Evolutionary conservation across 495 filamentous ascomycete species (phyloP).

Genomic region (Penicillium flavigenum): DNA sequence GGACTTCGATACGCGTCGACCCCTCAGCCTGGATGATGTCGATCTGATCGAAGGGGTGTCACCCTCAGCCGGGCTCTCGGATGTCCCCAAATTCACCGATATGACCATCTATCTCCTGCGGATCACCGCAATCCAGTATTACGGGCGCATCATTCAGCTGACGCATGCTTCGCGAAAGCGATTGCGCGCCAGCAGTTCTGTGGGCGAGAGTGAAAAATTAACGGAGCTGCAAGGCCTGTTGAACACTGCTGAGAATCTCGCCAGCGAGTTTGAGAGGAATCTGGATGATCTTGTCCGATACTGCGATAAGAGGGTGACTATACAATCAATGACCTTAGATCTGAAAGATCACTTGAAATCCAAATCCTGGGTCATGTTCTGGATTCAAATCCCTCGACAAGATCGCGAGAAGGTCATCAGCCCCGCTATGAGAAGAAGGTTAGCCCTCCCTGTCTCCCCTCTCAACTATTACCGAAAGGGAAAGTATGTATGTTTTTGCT

Average conservation of each 20-base stretch:
- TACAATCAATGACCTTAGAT: background rate
- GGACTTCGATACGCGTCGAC: background rate
- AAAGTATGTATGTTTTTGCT: background rate
- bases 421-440: background rate
- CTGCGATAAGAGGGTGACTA: background rate
- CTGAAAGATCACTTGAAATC: background rate
- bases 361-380: background rate
- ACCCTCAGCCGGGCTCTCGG: background rate
- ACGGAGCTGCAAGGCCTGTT: background rate
- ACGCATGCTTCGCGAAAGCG: background rate
- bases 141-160: background rate
- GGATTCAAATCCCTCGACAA: background rate
- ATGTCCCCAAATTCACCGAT: background rate
- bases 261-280: background rate
- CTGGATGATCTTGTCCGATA: background rate
- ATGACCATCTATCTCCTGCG: background rate
- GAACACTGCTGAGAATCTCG: background rate
- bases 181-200: background rate
- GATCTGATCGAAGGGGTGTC: background rate
- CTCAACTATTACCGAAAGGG: too few relatives aligned
- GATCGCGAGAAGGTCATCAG: background rate
- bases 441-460: background rate
- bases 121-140: background rate
- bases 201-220: background rate
- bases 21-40: background rate